Evolutionary conservation across 176 grass and related monocot genomes (phyloP), one percentile per base, ranked within the genome.

Genomic region (Aegilops speltoides): DNA sequence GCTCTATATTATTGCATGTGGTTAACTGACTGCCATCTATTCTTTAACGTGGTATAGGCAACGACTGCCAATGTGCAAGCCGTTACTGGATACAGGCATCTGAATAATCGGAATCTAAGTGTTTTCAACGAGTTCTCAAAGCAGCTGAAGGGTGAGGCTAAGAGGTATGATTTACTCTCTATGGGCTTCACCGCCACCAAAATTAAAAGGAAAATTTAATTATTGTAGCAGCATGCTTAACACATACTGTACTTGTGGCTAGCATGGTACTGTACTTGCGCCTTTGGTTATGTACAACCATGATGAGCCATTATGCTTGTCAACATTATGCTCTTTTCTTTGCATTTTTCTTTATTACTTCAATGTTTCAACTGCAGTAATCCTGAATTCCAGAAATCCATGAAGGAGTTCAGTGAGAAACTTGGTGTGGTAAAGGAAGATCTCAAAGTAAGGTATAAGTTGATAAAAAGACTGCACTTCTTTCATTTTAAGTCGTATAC

Each of bases 111-210:
- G 54, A 85, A 92, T 70, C 88, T 95, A 71, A 95, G 93, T 94
- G 86, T 98, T 80, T 98, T 98, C 83, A 98, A 91, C n/a, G 96
- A 98, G 78, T 98, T 98, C 74, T 98, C 96, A 11, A 95, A 98
- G 86, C 91, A 95, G 76, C 83, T 98, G 57, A 98, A 98, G 88
- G 93, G 96, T 66, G 96, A 98, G 85, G 93, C 90, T 61, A 98
- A 92, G 36, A 95, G 93, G 96, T 90, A 79, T 62, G 64, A 12
- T 50, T 82, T 77, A 87, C 40, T 46, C 50, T 46, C 26, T 14
- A 74, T 63, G 64, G 24, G 73, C 63, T 73, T 28, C 9, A 81
- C 22, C 62, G 34, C 23, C 46, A 85, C 38, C 68, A 69, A 25
- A 79, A 56, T 1, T 20, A 34, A 48, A 40, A 16, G 74, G 64